These are phyloP conservation scores for Xylariaceae sp. DNA, from an alignment of 2,329 filamentous ascomycete genomes.

Conservation along the genomic window DNA sequence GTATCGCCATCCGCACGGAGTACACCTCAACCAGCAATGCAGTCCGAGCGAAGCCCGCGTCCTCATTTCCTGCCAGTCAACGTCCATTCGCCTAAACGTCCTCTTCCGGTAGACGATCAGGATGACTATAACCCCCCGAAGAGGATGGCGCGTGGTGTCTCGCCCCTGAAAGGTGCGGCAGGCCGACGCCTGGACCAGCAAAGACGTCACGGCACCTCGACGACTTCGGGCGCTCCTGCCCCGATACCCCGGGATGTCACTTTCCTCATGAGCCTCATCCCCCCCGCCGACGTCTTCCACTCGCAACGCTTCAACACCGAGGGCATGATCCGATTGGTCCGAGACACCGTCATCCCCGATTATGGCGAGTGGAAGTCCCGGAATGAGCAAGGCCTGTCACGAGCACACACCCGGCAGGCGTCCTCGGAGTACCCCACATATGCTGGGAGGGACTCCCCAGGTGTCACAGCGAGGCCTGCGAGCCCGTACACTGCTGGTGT, in stretches of 20 bases:
- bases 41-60: slow-evolving; percentile 34
- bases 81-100: slow-evolving; percentile 50
- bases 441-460: slow-evolving; percentile 19
- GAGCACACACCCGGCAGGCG: slow-evolving; percentile 31
- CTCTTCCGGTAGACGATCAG: slow-evolving; percentile 62
- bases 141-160: slow-evolving; percentile 83
- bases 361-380: slow-evolving; percentile 45
- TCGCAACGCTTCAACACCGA: slow-evolving; percentile 61
- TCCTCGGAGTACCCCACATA: slow-evolving; percentile 34
- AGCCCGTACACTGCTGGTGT: slow-evolving; percentile 36
- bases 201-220: slow-evolving; percentile 40
- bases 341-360: slow-evolving; percentile 58
- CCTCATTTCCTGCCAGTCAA: slow-evolving; percentile 39
- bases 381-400: slow-evolving; percentile 19
- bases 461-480: slow-evolving; percentile 29
- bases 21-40: slow-evolving; percentile 33
- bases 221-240: slow-evolving; percentile 36
- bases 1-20: slow-evolving; percentile 33
- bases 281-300: slow-evolving; percentile 64
- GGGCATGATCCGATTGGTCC: slow-evolving; percentile 66
- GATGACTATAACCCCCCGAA: slow-evolving; percentile 67
- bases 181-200: slow-evolving; percentile 78
- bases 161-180: slow-evolving; percentile 84
- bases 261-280: slow-evolving; percentile 65
- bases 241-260: slow-evolving; percentile 66